Evolutionary conservation across 2,329 filamentous ascomycete genomes (phyloP).

Genomic region (Didymosphaeria variabile): DNA sequence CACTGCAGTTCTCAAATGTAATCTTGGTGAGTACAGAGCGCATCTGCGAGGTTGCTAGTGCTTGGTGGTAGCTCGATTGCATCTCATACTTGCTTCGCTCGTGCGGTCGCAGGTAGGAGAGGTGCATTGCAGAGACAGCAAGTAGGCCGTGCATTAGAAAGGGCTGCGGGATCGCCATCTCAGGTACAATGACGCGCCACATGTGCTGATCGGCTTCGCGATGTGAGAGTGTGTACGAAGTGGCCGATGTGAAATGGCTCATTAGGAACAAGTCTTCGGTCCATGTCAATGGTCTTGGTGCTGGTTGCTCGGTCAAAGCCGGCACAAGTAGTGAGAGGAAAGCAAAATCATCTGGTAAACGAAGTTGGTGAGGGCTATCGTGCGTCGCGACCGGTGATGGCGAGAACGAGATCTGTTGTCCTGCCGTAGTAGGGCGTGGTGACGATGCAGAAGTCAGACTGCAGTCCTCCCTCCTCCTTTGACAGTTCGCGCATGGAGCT

Average conservation of each 20-base stretch:
- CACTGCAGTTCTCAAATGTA: conserved; percentile 11
- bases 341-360: conserved; percentile 10
- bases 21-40: conserved; percentile 13
- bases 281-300: conserved; percentile 12
- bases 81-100: conserved; percentile 10
- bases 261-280: conserved; percentile 16
- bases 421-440: not conserved
- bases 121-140: conserved; percentile 16
- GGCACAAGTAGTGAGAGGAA: conserved; percentile 15
- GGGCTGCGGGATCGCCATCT: conserved; percentile 6
- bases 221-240: conserved; percentile 15
- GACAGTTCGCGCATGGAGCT: conserved; percentile 8
- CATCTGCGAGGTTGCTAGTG: conserved; percentile 12
- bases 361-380: not conserved
- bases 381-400: not conserved
- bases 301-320: conserved; percentile 5
- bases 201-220: conserved; percentile 13
- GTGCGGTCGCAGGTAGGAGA: conserved; percentile 13
- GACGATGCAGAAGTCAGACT: conserved; percentile 3
- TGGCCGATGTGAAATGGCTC: conserved; percentile 14
- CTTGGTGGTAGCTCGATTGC: conserved; percentile 15
- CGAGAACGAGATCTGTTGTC: not conserved
- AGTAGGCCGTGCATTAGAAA: conserved; percentile 18
- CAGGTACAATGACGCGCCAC: conserved; percentile 15
- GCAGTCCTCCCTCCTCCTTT: conserved; percentile 10